These are phyloP conservation scores for Dryadomyces quercus-mongolicae DNA, from an alignment of 2,329 filamentous ascomycete species.

Conservation along the genomic window DNA sequence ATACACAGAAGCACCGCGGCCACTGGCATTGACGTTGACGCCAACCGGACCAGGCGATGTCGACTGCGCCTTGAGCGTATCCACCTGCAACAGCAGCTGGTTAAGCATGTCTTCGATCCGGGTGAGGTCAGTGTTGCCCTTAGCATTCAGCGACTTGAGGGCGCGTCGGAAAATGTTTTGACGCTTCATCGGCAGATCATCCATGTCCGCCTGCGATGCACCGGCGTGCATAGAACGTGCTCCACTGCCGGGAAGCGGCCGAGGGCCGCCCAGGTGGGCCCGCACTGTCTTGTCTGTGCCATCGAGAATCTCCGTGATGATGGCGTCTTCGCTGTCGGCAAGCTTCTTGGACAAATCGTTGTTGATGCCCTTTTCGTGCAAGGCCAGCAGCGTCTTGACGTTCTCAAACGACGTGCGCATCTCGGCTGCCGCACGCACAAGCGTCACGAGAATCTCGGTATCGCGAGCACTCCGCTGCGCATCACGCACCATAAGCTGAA, in stretches of 20 bases:
- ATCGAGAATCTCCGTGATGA: slow-evolving; percentile 77
- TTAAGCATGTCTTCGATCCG: slow-evolving; percentile 89
- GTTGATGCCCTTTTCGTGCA: slow-evolving; percentile 82
- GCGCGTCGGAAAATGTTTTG: slow-evolving; percentile 90
- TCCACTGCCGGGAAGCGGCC: slow-evolving; percentile 59
- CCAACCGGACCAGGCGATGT: slow-evolving; percentile 18
- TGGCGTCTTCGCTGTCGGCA: slow-evolving; percentile 76
- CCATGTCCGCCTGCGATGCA: slow-evolving; percentile 42
- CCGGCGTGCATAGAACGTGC: slow-evolving; percentile 45
- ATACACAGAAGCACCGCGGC: slow-evolving; percentile 43
- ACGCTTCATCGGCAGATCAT: slow-evolving; percentile 60
- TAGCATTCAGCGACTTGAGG: slow-evolving; percentile 79
- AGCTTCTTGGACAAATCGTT: slow-evolving; percentile 61
- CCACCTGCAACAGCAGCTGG: slow-evolving; percentile 84
- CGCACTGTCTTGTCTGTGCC: slow-evolving; percentile 79
- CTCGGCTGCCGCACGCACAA: slow-evolving; percentile 87
- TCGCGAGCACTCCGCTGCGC: slow-evolving; percentile 92
- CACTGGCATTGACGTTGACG: slow-evolving; percentile 22
- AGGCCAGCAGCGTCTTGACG: slow-evolving; percentile 81
- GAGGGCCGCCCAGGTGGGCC: slow-evolving; percentile 71
- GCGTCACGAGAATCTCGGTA: slow-evolving; percentile 87
- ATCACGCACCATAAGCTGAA: slow-evolving; percentile 79
- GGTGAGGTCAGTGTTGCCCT: slow-evolving; percentile 75
- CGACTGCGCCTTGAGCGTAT: slow-evolving; percentile 59
- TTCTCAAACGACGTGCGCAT: slow-evolving; percentile 96